These are phyloP conservation scores for Paracorniculantispora psalliotae DNA, from an alignment of 2,329 filamentous ascomycete genomes.

Conservation along the genomic window DNA sequence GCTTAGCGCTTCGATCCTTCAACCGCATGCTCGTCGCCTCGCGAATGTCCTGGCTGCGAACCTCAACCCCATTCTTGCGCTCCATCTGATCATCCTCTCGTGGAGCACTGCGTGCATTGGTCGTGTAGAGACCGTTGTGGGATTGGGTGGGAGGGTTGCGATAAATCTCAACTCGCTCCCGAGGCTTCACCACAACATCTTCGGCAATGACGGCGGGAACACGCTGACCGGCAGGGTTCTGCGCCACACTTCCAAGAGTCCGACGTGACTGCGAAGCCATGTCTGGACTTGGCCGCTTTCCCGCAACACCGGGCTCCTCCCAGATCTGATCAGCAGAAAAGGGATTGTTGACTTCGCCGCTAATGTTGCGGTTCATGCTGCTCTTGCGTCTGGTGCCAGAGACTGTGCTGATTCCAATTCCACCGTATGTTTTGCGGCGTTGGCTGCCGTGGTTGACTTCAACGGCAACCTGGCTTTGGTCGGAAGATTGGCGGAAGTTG, in stretches of 20 bases:
- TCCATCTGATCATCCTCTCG: constrained; percentile 40
- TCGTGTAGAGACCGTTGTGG: constrained; percentile 73
- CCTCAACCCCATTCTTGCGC: constrained; percentile 74
- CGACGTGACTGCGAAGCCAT: constrained; percentile 28
- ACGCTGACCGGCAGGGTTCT: constrained; percentile 21
- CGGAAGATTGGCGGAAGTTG: constrained; percentile 20
- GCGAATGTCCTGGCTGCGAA: constrained; percentile 81
- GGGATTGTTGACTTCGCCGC: constrained; percentile 59
- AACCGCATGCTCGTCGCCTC: constrained; percentile 85
- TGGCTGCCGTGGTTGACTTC: constrained; percentile 17
- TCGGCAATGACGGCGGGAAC: constrained; percentile 12
- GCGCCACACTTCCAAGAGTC: constrained; percentile 28
- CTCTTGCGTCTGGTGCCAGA: constrained; percentile 51
- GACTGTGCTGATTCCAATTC: constrained; percentile 31
- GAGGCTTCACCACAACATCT: constrained; percentile 35
- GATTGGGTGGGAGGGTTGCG: constrained; percentile 80
- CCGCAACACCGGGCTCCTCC: constrained; percentile 67
- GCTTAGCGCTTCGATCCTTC: constrained; percentile 77
- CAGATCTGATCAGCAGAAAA: constrained; percentile 80
- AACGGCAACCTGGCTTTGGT: constrained; percentile 5
- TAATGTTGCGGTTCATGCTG: constrained; percentile 64
- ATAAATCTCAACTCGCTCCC: constrained; percentile 67
- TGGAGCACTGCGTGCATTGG: constrained; percentile 46
- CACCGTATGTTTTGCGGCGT: constrained; percentile 38
- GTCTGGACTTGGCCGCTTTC: constrained; percentile 22